Base-by-base conservation (phyloP, 2,329 filamentous ascomycete species). In the Fusarium tupiense region DNA sequence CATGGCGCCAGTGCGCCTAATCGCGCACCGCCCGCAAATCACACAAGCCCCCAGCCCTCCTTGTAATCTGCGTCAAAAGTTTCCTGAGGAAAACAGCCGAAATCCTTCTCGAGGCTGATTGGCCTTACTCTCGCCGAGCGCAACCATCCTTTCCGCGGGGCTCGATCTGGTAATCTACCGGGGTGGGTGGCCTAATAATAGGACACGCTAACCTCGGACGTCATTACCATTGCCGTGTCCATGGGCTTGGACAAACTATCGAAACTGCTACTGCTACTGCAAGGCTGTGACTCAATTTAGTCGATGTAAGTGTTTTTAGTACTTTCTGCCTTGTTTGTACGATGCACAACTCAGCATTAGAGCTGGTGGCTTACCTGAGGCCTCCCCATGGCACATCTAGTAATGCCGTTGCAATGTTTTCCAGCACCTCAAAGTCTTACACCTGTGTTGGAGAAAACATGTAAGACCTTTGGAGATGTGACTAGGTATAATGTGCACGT, bases 1-100 rank as follows among this genome's bases (percentile, higher is more conserved):
- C 67, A 78, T 64, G 58, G 74, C 76, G 76, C 59, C 73, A 78
- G 71, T 77, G 72, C 75, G 75, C 61, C 71, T 77, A 77, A 69
- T 65, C 76, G 76, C 76, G 76, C 68, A 75, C 64, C 72, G 59
- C 63, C 72, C 37, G 40, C 76, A 74, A 78, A 78, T 76, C 76
- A 78, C 33, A 69, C 59, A 56, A 64, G 53, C 22, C 38, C 35
- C 37, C 61, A 67, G 29, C 59, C 72, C 70, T 67, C 72, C 72
- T 66, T 64, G 72, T 61, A 61, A 69, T 53, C 46, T 61, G 56
- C 61, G 53, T 47, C 68, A 67, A 72, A 62, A 60, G 44, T 40
- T 57, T 67, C 43, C 41, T 41, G 29, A 56, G 43, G 50, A 54
- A 58, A 71, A 71, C 54, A 71, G 56, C 67, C 67, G 68, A 71